Percentiles rank a stretch among this genome's conserved stretches.
phyloP scores from a whole-genome alignment of 2,329 filamentous ascomycete genomes.

The Alternaria sp. region DNA sequence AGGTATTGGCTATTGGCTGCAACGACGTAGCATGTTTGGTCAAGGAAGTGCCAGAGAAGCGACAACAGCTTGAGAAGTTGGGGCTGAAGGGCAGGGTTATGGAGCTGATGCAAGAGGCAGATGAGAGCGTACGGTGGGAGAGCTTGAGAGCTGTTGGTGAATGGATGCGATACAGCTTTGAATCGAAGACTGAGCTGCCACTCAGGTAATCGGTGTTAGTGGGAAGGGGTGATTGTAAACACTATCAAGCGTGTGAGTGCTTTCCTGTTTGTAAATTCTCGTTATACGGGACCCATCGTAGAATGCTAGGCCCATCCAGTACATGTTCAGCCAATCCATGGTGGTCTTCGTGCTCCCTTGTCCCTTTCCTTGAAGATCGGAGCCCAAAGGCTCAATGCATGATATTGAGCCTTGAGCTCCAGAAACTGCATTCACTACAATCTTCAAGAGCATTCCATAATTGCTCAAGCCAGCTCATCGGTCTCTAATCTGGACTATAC shows the following conservation, averaged over 20 bases:
- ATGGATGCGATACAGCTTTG: constrained; percentile 71
- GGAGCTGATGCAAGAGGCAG: constrained; percentile 89
- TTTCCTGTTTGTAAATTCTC: constrained; percentile 5
- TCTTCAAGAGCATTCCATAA: background rate
- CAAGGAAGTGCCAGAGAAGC: constrained; percentile 85
- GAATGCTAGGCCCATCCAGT: constrained; percentile 2
- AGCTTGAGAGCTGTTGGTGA: constrained; percentile 83
- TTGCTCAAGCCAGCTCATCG: background rate
- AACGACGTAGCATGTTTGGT: constrained; percentile 91
- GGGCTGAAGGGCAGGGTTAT: constrained; percentile 87
- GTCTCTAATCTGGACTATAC: background rate
- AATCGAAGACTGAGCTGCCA: constrained; percentile 44
- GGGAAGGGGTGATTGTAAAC: background rate
- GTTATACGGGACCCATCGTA: constrained; percentile 1
- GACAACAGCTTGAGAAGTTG: constrained; percentile 78
- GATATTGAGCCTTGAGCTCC: background rate
- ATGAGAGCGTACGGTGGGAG: constrained; percentile 92
- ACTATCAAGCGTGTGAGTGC: constrained; percentile 3
- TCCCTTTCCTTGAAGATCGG: background rate
- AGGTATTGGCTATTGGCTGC: constrained; percentile 88
- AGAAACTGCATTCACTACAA: background rate
- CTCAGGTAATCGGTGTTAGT: constrained; percentile 26
- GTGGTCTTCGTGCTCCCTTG: background rate
- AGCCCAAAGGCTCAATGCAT: background rate
- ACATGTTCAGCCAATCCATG: constrained; percentile 1